phyloP scores from a whole-genome alignment of 768 basidiomycete species.

The Suillus decipiens region DNA sequence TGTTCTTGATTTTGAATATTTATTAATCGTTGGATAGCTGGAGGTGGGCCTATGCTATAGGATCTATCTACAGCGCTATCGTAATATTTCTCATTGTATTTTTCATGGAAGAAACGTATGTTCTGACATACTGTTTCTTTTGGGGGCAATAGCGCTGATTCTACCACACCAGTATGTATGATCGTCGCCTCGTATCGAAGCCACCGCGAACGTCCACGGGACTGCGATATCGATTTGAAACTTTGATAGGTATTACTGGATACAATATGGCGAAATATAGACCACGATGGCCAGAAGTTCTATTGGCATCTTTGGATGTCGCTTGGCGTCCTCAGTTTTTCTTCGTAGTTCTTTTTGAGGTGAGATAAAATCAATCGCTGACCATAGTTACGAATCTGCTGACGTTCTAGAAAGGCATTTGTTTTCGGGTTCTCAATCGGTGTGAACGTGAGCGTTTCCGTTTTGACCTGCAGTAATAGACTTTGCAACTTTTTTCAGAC shows the following conservation, averaged over 20 bases:
- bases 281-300: slow-evolving; percentile 39
- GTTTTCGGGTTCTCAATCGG: slow-evolving; percentile 54
- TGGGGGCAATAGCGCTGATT: not conserved
- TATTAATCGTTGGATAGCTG: slow-evolving; percentile 31
- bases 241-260: slow-evolving; percentile 51
- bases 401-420: slow-evolving; percentile 30
- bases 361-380: slow-evolving; percentile 12
- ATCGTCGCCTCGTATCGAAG: slow-evolving; percentile 32
- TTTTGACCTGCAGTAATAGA: not conserved
- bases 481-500: slow-evolving; percentile 32
- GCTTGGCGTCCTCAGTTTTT: slow-evolving; percentile 54
- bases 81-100: slow-evolving; percentile 48
- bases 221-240: slow-evolving; percentile 45
- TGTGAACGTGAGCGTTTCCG: slow-evolving; percentile 36
- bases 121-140: not conserved
- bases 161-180: slow-evolving; percentile 43
- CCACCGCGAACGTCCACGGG: slow-evolving; percentile 27
- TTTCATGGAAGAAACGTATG: slow-evolving; percentile 53
- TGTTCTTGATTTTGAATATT: not conserved
- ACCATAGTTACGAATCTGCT: not conserved
- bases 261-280: slow-evolving; percentile 46
- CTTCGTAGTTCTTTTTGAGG: slow-evolving; percentile 41
- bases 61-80: slow-evolving; percentile 46
- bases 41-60: slow-evolving; percentile 56
- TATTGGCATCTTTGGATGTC: slow-evolving; percentile 38